phyloP scores from a whole-genome alignment of 1,284 basidiomycete species.

The Ganoderma sinense region DNA sequence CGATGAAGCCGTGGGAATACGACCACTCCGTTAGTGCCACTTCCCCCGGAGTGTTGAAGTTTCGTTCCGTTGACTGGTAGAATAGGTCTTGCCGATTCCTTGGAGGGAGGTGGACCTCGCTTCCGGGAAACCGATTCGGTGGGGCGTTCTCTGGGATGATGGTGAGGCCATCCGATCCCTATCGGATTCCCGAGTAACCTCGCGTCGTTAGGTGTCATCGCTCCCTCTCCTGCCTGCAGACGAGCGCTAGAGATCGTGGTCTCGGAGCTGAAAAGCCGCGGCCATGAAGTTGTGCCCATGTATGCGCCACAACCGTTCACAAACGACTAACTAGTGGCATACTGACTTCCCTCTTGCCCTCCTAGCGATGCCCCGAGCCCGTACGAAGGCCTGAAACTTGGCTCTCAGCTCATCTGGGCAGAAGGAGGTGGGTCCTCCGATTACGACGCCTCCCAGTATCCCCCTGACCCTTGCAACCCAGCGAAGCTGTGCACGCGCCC shows the following conservation, averaged over 20 bases:
- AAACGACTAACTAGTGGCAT: background rate
- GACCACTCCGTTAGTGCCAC: conserved; percentile 57
- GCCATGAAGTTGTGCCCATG: conserved; percentile 61
- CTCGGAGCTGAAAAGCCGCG: conserved; percentile 50
- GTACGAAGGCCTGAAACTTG: conserved; percentile 47
- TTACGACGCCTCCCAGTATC: background rate
- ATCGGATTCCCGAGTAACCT: background rate
- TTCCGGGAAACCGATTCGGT: conserved; percentile 47
- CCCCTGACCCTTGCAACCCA: conserved; percentile 13
- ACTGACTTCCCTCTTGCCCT: background rate
- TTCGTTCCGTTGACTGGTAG: background rate
- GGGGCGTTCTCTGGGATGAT: conserved; percentile 65
- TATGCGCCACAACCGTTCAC: conserved; percentile 30
- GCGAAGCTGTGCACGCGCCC: conserved; percentile 40
- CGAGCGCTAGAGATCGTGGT: conserved; percentile 63
- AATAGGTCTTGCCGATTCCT: conserved; percentile 59
- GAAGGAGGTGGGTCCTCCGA: conserved; percentile 43
- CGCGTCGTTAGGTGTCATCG: conserved; percentile 44
- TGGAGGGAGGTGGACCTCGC: conserved; percentile 58
- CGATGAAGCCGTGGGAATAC: conserved; percentile 67
- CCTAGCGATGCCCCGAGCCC: conserved; percentile 47
- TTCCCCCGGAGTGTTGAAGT: background rate
- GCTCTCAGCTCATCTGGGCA: conserved; percentile 46
- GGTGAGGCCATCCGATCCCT: conserved; percentile 38
- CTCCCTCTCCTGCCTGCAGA: conserved; percentile 65